phyloP scores from a whole-genome alignment of 1,139 yeast species.

The Sugiyamaella xylanicola region DNA sequence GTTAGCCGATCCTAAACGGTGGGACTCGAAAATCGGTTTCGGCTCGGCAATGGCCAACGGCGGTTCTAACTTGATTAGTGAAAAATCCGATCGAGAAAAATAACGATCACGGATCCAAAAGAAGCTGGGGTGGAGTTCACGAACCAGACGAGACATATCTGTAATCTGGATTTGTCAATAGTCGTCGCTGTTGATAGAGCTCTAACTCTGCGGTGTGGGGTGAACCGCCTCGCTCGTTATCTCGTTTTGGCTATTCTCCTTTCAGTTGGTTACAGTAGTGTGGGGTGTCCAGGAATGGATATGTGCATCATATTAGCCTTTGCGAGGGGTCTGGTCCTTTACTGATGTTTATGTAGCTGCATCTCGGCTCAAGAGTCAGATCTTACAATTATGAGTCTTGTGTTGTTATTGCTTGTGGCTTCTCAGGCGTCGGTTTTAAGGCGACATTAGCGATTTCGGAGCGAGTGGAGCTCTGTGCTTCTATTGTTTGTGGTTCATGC shows the following conservation, averaged over 20 bases:
- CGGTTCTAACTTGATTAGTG: background rate
- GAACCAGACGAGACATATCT: too few relatives aligned
- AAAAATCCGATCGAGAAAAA: background rate
- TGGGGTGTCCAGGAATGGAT: constrained; percentile 1
- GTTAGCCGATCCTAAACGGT: background rate
- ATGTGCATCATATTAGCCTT: background rate
- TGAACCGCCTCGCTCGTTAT: background rate
- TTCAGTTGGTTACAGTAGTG: background rate
- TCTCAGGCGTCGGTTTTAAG: too few relatives aligned
- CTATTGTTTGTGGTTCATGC: too few relatives aligned
- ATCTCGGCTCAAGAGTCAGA: too few relatives aligned
- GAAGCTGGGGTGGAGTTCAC: too few relatives aligned
- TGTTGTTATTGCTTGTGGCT: too few relatives aligned
- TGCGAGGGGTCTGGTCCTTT: background rate
- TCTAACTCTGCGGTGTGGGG: background rate
- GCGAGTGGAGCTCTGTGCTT: too few relatives aligned
- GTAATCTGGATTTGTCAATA: too few relatives aligned
- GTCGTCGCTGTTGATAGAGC: background rate
- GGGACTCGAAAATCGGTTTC: background rate
- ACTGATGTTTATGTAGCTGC: too few relatives aligned
- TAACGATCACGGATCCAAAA: too few relatives aligned
- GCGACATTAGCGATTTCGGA: too few relatives aligned
- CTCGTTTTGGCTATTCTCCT: background rate
- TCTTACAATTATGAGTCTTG: too few relatives aligned
- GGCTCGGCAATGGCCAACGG: background rate